Percentiles rank a stretch among this genome's conserved stretches.
Evolutionary conservation across 495 filamentous ascomycete genomes (phyloP).

Genomic region (Endocarpon pusillum): DNA sequence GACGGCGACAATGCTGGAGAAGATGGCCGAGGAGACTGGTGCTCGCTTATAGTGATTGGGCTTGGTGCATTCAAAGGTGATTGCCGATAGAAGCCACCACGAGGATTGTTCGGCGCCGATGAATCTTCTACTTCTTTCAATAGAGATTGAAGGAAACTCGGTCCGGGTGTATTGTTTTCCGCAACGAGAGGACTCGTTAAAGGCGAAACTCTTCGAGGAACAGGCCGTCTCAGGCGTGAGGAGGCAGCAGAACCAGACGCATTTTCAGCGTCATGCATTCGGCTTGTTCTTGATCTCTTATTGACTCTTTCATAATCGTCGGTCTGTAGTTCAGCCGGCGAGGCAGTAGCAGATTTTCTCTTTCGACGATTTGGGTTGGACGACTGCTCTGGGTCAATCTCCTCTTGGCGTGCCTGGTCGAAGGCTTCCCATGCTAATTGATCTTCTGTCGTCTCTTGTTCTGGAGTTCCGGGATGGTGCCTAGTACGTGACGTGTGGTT

Average conservation of each 20-base stretch:
- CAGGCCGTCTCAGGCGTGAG: slow-evolving; percentile 9
- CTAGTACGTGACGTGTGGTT: slow-evolving; percentile 28
- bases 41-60: slow-evolving; percentile 24
- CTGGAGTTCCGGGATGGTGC: slow-evolving; percentile 29
- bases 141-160: slow-evolving; percentile 64
- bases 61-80: slow-evolving; percentile 19
- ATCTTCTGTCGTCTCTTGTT: slow-evolving; percentile 60
- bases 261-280: slow-evolving; percentile 33
- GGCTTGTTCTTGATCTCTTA: slow-evolving; percentile 65
- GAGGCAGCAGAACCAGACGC: slow-evolving; percentile 26
- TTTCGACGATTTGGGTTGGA: slow-evolving; percentile 38
- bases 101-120: slow-evolving; percentile 32
- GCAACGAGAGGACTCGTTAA: slow-evolving; percentile 16
- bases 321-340: slow-evolving; percentile 44
- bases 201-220: slow-evolving; percentile 7
- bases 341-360: slow-evolving; percentile 61
- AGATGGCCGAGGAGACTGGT: slow-evolving; percentile 37
- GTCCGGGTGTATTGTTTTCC: slow-evolving; percentile 23
- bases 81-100: slow-evolving; percentile 20
- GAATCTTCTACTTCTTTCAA: slow-evolving; percentile 75
- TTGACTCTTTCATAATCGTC: slow-evolving; percentile 54
- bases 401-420: slow-evolving; percentile 60
- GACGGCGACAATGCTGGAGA: slow-evolving; percentile 61
- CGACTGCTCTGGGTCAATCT: slow-evolving; percentile 31
- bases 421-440: slow-evolving; percentile 76